Percentiles rank a stretch among this genome's conserved stretches.
phyloP scores from a whole-genome alignment of 1,284 basidiomycete species.

The Sporisorium scitamineum region DNA sequence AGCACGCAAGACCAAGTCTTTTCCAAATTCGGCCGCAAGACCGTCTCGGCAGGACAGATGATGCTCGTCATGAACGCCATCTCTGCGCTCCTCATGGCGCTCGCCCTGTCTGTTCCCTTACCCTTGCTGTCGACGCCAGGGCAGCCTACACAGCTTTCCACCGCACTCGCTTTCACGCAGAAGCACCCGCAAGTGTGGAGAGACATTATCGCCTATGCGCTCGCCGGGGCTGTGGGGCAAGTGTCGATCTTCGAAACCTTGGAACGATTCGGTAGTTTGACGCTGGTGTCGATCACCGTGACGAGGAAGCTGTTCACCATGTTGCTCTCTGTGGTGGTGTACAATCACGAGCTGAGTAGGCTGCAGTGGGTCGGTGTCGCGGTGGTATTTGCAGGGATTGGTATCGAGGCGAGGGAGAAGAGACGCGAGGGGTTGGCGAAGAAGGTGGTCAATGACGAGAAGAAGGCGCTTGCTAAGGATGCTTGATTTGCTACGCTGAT shows the following conservation, averaged over 20 bases:
- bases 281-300: slow-evolving; percentile 71
- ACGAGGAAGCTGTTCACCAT: slow-evolving; percentile 99
- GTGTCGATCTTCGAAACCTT: slow-evolving; percentile 98
- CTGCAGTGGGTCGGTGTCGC: slow-evolving; percentile 93
- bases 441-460: slow-evolving; percentile 37
- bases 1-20: slow-evolving; percentile 99
- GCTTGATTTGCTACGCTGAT: slow-evolving; percentile 14
- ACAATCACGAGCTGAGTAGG: slow-evolving; percentile 83
- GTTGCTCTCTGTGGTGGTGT: slow-evolving; percentile 92
- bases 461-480: slow-evolving; percentile 46
- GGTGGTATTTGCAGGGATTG: slow-evolving; percentile 92
- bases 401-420: slow-evolving; percentile 82
- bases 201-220: slow-evolving; percentile 85
- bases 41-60: slow-evolving; percentile 93
- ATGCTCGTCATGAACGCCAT: slow-evolving; percentile 97
- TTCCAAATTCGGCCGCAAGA: slow-evolving; percentile 73
- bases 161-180: slow-evolving; percentile 75
- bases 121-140: slow-evolving; percentile 54
- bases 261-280: slow-evolving; percentile 93
- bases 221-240: slow-evolving; percentile 93
- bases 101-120: slow-evolving; percentile 74
- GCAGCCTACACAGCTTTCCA: slow-evolving; percentile 39
- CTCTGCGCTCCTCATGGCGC: slow-evolving; percentile 59
- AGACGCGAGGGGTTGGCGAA: slow-evolving; percentile 46
- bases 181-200: slow-evolving; percentile 82